phyloP scores from a whole-genome alignment of 495 filamentous ascomycete genomes.

The Umbilicaria muhlenbergii region DNA sequence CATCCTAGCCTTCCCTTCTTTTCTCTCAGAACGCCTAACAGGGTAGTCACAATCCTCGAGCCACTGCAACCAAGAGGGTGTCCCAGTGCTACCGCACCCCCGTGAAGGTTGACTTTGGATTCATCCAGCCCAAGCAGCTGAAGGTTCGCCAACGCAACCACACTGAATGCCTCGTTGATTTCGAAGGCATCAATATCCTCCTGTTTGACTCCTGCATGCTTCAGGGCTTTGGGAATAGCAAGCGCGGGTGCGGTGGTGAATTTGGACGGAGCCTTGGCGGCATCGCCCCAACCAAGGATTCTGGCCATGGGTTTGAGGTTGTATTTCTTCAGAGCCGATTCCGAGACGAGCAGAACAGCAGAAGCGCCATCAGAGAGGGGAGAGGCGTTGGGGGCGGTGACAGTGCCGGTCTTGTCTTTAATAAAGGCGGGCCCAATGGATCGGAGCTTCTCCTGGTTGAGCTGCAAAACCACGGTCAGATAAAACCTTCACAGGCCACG shows the following conservation, averaged over 20 bases:
- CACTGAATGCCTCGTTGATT: conserved; percentile 98
- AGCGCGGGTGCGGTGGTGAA: conserved; percentile 94
- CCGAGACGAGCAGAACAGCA: conserved; percentile 80
- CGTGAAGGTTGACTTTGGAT: conserved; percentile 89
- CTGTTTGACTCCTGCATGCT: conserved; percentile 67
- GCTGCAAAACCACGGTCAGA: conserved; percentile 24
- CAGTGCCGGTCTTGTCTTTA: conserved; percentile 59
- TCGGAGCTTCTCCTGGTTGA: conserved; percentile 84
- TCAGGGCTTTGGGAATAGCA: conserved; percentile 89
- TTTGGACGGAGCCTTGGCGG: conserved; percentile 73
- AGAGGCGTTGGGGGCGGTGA: conserved; percentile 95
- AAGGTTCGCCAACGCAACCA: conserved; percentile 89
- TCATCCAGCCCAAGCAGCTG: conserved; percentile 66
- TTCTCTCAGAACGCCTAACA: conserved; percentile 76
- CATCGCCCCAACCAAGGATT: conserved; percentile 94
- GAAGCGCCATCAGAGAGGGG: conserved; percentile 89
- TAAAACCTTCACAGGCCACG: conserved; percentile 1
- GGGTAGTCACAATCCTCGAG: conserved; percentile 81
- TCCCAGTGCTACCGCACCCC: conserved; percentile 88
- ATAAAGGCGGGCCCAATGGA: conserved; percentile 75
- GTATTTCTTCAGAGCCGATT: conserved; percentile 74
- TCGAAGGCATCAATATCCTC: conserved; percentile 80
- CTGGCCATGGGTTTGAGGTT: conserved; percentile 81
- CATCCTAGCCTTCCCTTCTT: conserved; percentile 86
- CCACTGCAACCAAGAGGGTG: conserved; percentile 90